Conservation (phyloP, 345 rosid genomes). For the Ricinus communis region DNA sequence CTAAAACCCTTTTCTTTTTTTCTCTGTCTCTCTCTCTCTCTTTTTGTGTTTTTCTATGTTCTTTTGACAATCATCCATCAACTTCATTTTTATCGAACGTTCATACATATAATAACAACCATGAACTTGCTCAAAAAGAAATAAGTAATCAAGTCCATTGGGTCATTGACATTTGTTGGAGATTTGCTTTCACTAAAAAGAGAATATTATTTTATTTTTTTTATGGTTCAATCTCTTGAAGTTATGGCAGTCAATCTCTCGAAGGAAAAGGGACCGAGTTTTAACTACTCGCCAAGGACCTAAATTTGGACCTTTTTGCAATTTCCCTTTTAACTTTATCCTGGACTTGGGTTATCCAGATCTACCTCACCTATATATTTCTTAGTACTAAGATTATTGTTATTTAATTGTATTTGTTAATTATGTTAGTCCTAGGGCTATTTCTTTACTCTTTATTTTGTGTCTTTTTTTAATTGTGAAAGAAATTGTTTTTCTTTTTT, state of each 20-base stretch:
- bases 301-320: neutral
- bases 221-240: neutral
- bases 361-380: constrained; percentile 14
- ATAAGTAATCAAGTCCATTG: constrained; percentile 10
- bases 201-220: neutral
- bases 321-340: neutral
- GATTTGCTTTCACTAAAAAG: constrained; percentile 4
- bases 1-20: constrained; percentile 17
- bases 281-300: constrained; percentile 18
- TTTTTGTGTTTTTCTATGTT: constrained; percentile 2
- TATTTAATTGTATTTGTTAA: too few species aligned
- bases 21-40: too few species aligned
- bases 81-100: constrained; percentile 21
- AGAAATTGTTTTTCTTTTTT: too few species aligned
- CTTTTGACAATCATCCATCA: constrained; percentile 33
- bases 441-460: too few species aligned
- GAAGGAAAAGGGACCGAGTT: constrained; percentile 21
- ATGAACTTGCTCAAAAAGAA: neutral
- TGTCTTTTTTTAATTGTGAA: too few species aligned
- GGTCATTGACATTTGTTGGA: constrained; percentile 15
- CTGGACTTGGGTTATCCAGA: neutral
- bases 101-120: neutral
- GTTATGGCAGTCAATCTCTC: constrained; percentile 24
- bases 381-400: neutral
- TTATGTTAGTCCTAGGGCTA: too few species aligned